Base-by-base conservation (phyloP, 192 early-diverging fungal genomes). In the Coemansia sp. region DNA sequence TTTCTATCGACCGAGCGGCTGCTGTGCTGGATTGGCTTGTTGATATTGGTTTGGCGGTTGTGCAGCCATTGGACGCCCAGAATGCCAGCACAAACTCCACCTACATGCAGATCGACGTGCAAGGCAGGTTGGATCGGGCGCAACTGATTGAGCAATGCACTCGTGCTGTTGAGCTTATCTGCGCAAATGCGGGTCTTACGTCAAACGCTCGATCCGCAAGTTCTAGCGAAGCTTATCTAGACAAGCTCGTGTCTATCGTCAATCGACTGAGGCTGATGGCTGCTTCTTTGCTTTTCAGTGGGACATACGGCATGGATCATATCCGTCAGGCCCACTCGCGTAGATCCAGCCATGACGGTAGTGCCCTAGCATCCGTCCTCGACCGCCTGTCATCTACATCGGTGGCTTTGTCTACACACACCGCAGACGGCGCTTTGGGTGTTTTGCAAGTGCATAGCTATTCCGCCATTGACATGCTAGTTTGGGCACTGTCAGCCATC, bases 11-110 rank as follows among this genome's bases (percentile, higher is more conserved):
- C 32, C 35, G 43, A 20, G 73, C 73, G 9, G 14, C 66, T n/a
- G 5, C 13, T 15, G 46, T 75, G 35, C 63, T 75, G 7, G 54
- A 62, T 14, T 75, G 73, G 73, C 45, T 67, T 19, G 43, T 61
- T 22, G 57, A 46, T 4, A 33, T 55, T 50, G 41, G 63, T 11
- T 25, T 64, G 63, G 52, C 25, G 23, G 52, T 54, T 29, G 36
- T 20, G 14, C 50, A 64, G 15, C 15, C 63, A 2, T 42, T 29
- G n/a, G 50, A 10, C 32, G 9, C 23, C 10, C 13, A 40, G 19
- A 53, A 41, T 19, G 29, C 5, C 49, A 54, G 22, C 9, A 10
- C 40, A 19, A 36, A 50, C 4, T 17, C 52, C 15, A 14, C 9
- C 13, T 64, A 64, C 15, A 49, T 22, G 36, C 38, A 64, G 10